Evolutionary conservation across 805 yeast genomes (phyloP).

Genomic region (Lipomyces lipofer): DNA sequence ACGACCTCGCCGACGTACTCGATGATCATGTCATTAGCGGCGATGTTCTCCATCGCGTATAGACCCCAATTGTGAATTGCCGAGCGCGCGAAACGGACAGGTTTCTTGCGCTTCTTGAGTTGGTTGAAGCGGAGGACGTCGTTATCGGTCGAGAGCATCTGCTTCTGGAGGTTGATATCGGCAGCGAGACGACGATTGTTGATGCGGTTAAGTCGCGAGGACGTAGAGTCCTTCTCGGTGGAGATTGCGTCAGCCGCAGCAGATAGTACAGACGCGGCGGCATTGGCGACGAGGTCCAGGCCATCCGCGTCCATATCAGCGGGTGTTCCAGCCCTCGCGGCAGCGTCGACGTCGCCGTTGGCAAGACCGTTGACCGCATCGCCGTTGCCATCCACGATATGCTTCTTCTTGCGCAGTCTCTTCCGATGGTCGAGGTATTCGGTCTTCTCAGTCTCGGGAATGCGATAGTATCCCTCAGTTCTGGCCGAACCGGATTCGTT

Average conservation of each 20-base stretch:
- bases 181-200: conserved; percentile 86
- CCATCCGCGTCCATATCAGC: conserved; percentile 16
- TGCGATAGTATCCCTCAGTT: conserved; percentile 71
- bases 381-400: conserved; percentile 76
- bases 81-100: conserved; percentile 94
- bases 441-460: conserved; percentile 69
- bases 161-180: conserved; percentile 78
- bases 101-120: conserved; percentile 83
- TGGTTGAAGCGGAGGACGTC: conserved; percentile 83
- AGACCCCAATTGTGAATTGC: conserved; percentile 99
- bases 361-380: conserved; percentile 53
- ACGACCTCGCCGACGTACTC: conserved; percentile 97
- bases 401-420: conserved; percentile 39
- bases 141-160: conserved; percentile 74
- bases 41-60: conserved; percentile 91
- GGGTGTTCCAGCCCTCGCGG: conserved; percentile 16
- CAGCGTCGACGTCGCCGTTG: conserved; percentile 5
- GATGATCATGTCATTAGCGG: conserved; percentile 95
- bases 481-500: conserved; percentile 62
- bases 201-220: conserved; percentile 83
- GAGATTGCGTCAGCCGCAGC: conserved; percentile 18
- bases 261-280: not conserved
- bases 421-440: conserved; percentile 83
- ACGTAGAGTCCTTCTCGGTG: conserved; percentile 31
- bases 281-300: not conserved